These are phyloP conservation scores for Globisporangium rhizosaccharum DNA, from an alignment of 352 stramenopile species.

Conservation along the genomic window DNA sequence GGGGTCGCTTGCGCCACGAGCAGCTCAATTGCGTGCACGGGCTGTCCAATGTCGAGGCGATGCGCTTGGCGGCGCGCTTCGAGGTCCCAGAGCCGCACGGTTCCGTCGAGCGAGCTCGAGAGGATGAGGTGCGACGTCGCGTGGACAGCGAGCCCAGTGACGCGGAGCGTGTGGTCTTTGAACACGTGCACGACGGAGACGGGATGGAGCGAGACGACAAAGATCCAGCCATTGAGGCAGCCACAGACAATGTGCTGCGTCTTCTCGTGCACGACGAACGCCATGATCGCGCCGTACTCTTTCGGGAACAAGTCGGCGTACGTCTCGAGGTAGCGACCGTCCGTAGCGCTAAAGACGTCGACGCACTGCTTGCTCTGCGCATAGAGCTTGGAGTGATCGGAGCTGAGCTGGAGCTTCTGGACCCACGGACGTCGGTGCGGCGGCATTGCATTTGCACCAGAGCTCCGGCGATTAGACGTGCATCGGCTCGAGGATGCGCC, in stretches of 20 bases:
- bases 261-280: slow-evolving; percentile 60
- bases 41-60: slow-evolving; percentile 44
- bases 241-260: slow-evolving; percentile 64
- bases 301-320: slow-evolving; percentile 43
- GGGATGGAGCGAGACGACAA: slow-evolving; percentile 51
- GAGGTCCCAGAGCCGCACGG: slow-evolving; percentile 61
- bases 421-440: slow-evolving; percentile 32
- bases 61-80: slow-evolving; percentile 58
- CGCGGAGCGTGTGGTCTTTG: slow-evolving; percentile 56
- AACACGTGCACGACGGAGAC: slow-evolving; percentile 56
- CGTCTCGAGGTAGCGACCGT: slow-evolving; percentile 44
- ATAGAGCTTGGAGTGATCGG: slow-evolving; percentile 35
- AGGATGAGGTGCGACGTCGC: slow-evolving; percentile 45
- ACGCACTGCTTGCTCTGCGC: slow-evolving; percentile 42
- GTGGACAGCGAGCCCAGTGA: slow-evolving; percentile 54
- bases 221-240: slow-evolving; percentile 47
- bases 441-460: neutral
- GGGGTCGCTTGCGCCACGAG: slow-evolving; percentile 30
- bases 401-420: slow-evolving; percentile 41
- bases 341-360: slow-evolving; percentile 46
- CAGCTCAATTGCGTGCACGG: slow-evolving; percentile 39
- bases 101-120: slow-evolving; percentile 67
- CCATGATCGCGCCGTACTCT: slow-evolving; percentile 53
- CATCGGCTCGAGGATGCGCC: slow-evolving; percentile 5
- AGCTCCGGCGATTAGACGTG: neutral